Evolutionary conservation across 768 basidiomycete species (phyloP).

Genomic region (Lentinula boryana): DNA sequence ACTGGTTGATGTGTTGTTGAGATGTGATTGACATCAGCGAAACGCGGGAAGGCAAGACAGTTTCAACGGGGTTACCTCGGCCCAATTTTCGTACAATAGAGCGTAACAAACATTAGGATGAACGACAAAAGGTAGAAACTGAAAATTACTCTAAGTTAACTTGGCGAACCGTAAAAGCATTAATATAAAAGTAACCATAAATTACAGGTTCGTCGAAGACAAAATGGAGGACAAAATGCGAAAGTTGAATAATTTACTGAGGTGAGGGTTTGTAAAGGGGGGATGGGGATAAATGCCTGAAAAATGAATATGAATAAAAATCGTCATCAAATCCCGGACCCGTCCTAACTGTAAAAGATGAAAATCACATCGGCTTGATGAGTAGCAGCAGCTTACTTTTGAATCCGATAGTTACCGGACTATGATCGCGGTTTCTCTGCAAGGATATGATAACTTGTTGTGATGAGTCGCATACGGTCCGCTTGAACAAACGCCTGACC

Average conservation of each 20-base stretch:
- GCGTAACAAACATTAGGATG: neutral
- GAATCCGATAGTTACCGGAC: neutral
- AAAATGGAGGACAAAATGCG: neutral
- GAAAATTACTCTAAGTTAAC: neutral
- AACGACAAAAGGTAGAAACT: neutral
- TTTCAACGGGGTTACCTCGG: no score
- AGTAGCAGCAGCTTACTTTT: neutral
- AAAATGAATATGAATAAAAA: neutral
- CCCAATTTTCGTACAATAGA: neutral
- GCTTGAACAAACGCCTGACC: neutral
- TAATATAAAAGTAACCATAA: neutral
- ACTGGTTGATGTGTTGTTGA: no score
- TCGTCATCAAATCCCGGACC: neutral
- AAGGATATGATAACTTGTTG: slow-evolving; percentile 2
- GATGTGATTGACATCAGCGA: no score
- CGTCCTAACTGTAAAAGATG: neutral
- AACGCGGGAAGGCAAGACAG: no score
- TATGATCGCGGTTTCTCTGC: slow-evolving; percentile 1
- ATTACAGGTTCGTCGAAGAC: neutral
- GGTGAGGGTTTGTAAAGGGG: neutral
- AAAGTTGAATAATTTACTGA: neutral
- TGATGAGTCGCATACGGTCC: slow-evolving; percentile 1
- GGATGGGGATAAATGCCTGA: neutral
- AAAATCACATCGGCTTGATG: neutral
- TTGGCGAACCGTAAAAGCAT: neutral